Conservation (phyloP, 2,329 filamentous ascomycete species). For the Ramularia endophylla region DNA sequence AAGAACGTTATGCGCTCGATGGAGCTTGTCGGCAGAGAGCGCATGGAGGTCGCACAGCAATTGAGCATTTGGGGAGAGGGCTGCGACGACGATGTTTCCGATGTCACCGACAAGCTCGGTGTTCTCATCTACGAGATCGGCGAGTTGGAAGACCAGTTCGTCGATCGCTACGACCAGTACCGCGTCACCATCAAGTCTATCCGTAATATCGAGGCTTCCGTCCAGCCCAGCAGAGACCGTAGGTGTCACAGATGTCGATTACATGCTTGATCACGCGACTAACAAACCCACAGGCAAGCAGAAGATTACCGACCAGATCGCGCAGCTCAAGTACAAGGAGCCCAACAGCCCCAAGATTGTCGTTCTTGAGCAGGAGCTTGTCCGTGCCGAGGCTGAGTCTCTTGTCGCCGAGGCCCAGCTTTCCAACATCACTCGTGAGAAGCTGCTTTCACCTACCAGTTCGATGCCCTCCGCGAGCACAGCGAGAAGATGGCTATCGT, state of each 20-base stretch:
- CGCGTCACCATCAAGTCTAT: slow-evolving; percentile 99
- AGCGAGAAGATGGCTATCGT: slow-evolving; percentile 98
- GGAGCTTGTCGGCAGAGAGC: slow-evolving; percentile 88
- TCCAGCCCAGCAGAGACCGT: slow-evolving; percentile 97
- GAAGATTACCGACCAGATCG: slow-evolving; percentile 98
- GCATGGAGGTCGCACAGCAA: slow-evolving; percentile 99
- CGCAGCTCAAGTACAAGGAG: slow-evolving; percentile 99
- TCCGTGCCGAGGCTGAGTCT: slow-evolving; percentile 97
- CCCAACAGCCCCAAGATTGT: slow-evolving; percentile 97
- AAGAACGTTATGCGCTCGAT: slow-evolving; percentile 99
- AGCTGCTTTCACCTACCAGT: slow-evolving; percentile 98
- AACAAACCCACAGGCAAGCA: slow-evolving; percentile 66
- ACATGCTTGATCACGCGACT: not conserved
- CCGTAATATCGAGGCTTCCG: slow-evolving; percentile 96
- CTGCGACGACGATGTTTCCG: slow-evolving; percentile 95
- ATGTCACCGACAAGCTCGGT: slow-evolving; percentile 96
- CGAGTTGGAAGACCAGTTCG: slow-evolving; percentile 95
- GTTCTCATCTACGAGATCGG: slow-evolving; percentile 98
- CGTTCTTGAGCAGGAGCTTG: slow-evolving; percentile 95
- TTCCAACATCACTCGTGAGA: slow-evolving; percentile 98
- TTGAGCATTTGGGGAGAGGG: slow-evolving; percentile 94
- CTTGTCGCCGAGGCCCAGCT: slow-evolving; percentile 96
- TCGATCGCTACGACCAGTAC: slow-evolving; percentile 99
- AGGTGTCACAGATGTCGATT: too few relatives aligned
- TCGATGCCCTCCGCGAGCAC: slow-evolving; percentile 94